Conservation (phyloP, 345 rosid species). For the Citrus glauca region DNA sequence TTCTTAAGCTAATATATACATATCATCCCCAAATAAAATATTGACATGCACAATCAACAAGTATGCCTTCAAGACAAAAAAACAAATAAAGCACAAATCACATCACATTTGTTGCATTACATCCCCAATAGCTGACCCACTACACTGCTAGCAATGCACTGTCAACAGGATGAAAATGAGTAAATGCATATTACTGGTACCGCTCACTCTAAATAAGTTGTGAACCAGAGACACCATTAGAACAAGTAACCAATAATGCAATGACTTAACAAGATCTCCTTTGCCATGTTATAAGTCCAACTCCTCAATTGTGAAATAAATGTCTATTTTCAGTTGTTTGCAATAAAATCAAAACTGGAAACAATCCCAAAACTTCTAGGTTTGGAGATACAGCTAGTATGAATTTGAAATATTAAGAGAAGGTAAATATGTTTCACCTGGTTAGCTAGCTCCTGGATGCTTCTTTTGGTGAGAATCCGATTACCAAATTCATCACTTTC, state of each 20-base stretch:
- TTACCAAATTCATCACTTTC: conserved; percentile 59
- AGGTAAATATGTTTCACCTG: conserved; percentile 49
- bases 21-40: neutral
- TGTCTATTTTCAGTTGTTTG: neutral
- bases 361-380: neutral
- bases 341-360: neutral
- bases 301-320: neutral
- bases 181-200: neutral
- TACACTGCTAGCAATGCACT: neutral
- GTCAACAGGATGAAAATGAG: neutral
- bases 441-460: conserved; percentile 74
- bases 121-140: neutral
- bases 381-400: neutral
- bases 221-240: neutral
- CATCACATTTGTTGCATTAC: neutral
- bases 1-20: neutral
- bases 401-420: neutral
- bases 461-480: conserved; percentile 81
- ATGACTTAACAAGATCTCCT: neutral
- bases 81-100: neutral
- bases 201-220: neutral
- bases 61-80: neutral
- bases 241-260: neutral
- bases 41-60: neutral
- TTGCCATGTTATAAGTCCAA: neutral